Evolutionary conservation across 1,284 basidiomycete genomes (phyloP).

Genomic region (Ganoderma lingzhi): DNA sequence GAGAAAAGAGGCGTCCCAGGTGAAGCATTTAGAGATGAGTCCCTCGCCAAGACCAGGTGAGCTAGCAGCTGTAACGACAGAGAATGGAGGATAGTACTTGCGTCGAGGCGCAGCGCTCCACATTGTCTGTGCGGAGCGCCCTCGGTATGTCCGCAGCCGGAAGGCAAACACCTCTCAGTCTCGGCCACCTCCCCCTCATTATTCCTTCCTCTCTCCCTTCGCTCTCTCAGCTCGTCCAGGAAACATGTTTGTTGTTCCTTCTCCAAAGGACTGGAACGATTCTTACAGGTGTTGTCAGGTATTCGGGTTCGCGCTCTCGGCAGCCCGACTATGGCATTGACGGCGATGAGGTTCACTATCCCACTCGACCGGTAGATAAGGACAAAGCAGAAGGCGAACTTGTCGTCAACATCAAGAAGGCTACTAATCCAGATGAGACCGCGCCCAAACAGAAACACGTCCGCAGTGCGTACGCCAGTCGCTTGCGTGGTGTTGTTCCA

Average conservation of each 20-base stretch:
- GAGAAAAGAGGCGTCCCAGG: constrained; percentile 20
- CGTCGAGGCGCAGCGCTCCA: neutral
- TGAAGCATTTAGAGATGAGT: constrained; percentile 16
- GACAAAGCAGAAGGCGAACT: constrained; percentile 96
- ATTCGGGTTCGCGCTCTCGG: constrained; percentile 42
- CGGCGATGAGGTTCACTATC: constrained; percentile 85
- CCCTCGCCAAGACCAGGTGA: neutral
- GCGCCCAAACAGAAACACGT: constrained; percentile 98
- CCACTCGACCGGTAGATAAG: constrained; percentile 95
- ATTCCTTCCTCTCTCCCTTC: constrained; percentile 6
- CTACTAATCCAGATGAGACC: constrained; percentile 90
- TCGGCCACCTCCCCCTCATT: neutral
- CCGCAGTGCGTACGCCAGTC: constrained; percentile 75
- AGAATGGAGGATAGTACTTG: neutral
- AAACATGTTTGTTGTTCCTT: constrained; percentile 19
- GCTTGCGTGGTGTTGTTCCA: neutral
- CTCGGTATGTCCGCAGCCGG: constrained; percentile 16
- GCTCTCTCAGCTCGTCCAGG: neutral
- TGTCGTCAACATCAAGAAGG: constrained; percentile 95
- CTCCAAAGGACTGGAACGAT: neutral
- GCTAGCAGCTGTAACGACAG: neutral
- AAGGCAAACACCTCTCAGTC: neutral
- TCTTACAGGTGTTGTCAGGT: constrained; percentile 35
- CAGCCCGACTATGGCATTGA: constrained; percentile 68
- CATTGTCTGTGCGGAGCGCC: constrained; percentile 6